Percentiles rank a stretch among this genome's conserved stretches.
Evolutionary conservation across 140 eudicot species (phyloP).

Genomic region (Flaveria floridana): DNA sequence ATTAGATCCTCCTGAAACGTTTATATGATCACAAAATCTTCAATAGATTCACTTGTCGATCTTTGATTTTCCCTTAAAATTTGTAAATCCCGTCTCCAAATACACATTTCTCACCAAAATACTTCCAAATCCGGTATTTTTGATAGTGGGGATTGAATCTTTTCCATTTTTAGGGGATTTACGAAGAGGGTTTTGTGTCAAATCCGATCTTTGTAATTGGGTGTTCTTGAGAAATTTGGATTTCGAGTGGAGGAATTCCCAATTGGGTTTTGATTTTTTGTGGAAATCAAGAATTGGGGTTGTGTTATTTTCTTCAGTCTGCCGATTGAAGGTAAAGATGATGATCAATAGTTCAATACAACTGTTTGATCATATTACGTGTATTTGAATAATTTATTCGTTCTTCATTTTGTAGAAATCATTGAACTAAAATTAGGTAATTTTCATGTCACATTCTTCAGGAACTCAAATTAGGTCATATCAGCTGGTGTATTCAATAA

Average conservation of each 20-base stretch:
- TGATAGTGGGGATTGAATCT: neutral
- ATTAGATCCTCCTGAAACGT: neutral
- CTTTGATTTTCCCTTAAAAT: neutral
- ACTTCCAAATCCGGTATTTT: neutral
- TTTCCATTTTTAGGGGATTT: constrained; percentile 22
- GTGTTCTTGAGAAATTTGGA: neutral
- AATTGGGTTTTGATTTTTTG: neutral
- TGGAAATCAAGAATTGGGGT: constrained; percentile 9
- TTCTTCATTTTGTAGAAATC: too few species aligned
- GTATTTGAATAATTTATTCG: too few species aligned
- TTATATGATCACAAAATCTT: constrained; percentile 20
- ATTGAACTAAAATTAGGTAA: neutral
- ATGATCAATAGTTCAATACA: constrained; percentile 10
- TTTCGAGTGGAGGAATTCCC: too few species aligned
- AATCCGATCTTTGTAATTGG: neutral
- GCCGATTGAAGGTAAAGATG: neutral
- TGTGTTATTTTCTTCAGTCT: neutral
- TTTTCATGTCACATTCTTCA: neutral
- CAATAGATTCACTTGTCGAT: constrained; percentile 16
- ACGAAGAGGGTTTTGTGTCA: constrained; percentile 18
- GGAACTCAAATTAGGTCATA: constrained; percentile 12
- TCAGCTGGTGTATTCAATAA: constrained; percentile 7
- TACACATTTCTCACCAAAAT: too few species aligned
- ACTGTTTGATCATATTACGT: constrained; percentile 6
- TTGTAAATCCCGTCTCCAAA: constrained; percentile 12